Base-by-base conservation (phyloP, 78 protist species). In the Emiliania huxleyi region DNA sequence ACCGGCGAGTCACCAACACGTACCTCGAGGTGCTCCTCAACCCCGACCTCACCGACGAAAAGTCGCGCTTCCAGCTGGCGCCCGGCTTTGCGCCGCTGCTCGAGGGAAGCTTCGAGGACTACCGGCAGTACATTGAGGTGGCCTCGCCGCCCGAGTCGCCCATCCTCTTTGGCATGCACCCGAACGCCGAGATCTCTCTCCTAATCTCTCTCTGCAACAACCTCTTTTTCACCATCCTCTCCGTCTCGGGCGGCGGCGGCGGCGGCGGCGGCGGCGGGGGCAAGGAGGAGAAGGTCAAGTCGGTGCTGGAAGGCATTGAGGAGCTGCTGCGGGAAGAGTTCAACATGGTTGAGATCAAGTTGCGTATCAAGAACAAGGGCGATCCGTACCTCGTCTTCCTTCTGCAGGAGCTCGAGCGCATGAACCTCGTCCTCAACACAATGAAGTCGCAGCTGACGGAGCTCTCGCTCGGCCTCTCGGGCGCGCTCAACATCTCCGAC, bases 121-220 rank as follows among this genome's bases (percentile, higher is more conserved):
- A 79, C 77, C 1, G 6, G 19, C 19, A 11, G 29, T 94, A 94
- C 77, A 75, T 94, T 35, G 89, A 92, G 85, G 83, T 44, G 46
- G 75, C 88, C 21, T 33, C 93, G 46, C 96, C 96, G 35, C 73
- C 55, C 19, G 96, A 94, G 91, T 71, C 94, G 44, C 96, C 96
- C 46, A 37, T 46, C 11, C 81, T 94, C 29, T 92, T 94, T 90
- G 96, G 97, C n/a, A 49, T 95, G 75, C 97, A 95, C 83, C 95
- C 98, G 85, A 98, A 98, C 93, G 97, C 99, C 22, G 99, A 98
- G 91, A 96, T 97, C 38, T 95, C 90, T 0, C 95, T 96, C 92
- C 96, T 94, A n/a, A 26, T 37, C 42, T 19, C 43, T 29, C 94
- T 93, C 40, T 92, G 97, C 23, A 92, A 92, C 45, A 22, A 0